These are phyloP conservation scores for Aspergillus funiculosus DNA, from an alignment of 495 filamentous ascomycete genomes.

Conservation along the genomic window DNA sequence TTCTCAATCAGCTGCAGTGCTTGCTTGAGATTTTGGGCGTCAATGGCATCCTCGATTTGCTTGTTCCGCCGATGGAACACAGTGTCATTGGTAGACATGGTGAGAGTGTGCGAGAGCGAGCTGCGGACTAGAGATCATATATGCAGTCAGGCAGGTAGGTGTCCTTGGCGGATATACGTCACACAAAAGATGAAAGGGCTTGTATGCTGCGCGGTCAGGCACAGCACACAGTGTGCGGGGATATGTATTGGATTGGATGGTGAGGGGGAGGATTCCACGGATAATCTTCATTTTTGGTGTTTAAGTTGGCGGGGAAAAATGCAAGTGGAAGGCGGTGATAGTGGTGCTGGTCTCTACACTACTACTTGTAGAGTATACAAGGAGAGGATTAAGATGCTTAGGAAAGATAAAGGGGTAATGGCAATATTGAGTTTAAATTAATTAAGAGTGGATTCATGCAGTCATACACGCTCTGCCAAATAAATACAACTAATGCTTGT, in stretches of 20 bases:
- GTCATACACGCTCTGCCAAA: too few species aligned
- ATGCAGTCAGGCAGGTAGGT: neutral
- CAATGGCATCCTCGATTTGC: constrained; percentile 53
- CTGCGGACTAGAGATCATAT: neutral
- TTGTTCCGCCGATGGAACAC: constrained; percentile 52
- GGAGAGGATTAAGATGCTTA: neutral
- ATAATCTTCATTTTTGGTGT: constrained; percentile 13
- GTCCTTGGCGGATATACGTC: too few species aligned
- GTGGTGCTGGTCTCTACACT: too few species aligned
- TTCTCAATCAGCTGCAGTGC: constrained; percentile 56
- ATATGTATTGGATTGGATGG: constrained; percentile 7
- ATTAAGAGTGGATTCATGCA: too few species aligned
- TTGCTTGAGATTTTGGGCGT: constrained; percentile 51
- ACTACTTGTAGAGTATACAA: too few species aligned
- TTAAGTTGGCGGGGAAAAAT: constrained; percentile 29
- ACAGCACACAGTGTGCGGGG: constrained; percentile 28
- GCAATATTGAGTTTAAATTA: too few species aligned
- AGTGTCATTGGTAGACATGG: constrained; percentile 38
- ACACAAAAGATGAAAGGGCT: neutral
- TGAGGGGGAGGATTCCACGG: constrained; percentile 16
- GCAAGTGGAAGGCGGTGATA: constrained; percentile 25
- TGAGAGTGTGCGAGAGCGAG: constrained; percentile 2
- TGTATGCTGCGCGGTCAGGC: constrained; percentile 27
- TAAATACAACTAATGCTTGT: too few species aligned
- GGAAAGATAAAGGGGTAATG: too few species aligned